A percentile compares a stretch with the other conserved stretches of the same genome.
These are phyloP conservation scores for Chalara sp. DNA, from an alignment of 2,329 filamentous ascomycete species.

Conservation along the genomic window DNA sequence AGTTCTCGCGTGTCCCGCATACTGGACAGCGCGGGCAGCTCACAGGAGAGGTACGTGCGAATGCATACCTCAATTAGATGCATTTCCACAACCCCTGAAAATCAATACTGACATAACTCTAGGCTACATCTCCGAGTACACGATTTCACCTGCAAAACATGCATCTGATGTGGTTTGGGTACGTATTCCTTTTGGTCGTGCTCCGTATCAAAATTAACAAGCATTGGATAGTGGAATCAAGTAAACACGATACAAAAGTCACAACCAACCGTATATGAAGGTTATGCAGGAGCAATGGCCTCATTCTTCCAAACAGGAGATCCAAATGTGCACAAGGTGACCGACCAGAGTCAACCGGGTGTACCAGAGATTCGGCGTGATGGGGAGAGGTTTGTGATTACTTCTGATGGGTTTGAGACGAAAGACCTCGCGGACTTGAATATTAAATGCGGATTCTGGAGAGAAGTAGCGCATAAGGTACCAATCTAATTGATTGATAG, in stretches of 20 bases:
- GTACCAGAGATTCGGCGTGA: conserved; percentile 33
- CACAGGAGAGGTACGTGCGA: conserved; percentile 15
- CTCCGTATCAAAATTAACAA: not conserved
- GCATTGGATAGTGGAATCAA: conserved; percentile 43
- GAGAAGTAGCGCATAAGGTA: conserved; percentile 36
- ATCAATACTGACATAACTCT: not conserved
- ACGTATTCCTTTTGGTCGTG: conserved; percentile 16
- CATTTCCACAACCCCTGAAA: too few relatives aligned
- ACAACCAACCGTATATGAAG: conserved; percentile 47
- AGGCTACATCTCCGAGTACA: conserved; percentile 53
- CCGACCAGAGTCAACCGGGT: conserved; percentile 32
- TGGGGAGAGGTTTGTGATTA: conserved; percentile 44
- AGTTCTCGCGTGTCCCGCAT: conserved; percentile 52
- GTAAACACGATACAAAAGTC: conserved; percentile 44
- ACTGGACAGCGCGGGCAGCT: conserved; percentile 45
- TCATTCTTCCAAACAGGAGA: conserved; percentile 54
- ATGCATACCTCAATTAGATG: too few relatives aligned
- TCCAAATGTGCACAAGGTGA: conserved; percentile 50
- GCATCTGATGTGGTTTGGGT: conserved; percentile 51
- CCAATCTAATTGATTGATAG: conserved; percentile 30
- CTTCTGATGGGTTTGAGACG: conserved; percentile 36
- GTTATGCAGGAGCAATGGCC: conserved; percentile 51
- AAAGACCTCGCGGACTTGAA: conserved; percentile 33
- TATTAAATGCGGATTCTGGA: conserved; percentile 46
- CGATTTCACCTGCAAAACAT: conserved; percentile 51